Evolutionary conservation across 1,139 yeast species (phyloP).

Genomic region (Wickerhamomyces sp.): DNA sequence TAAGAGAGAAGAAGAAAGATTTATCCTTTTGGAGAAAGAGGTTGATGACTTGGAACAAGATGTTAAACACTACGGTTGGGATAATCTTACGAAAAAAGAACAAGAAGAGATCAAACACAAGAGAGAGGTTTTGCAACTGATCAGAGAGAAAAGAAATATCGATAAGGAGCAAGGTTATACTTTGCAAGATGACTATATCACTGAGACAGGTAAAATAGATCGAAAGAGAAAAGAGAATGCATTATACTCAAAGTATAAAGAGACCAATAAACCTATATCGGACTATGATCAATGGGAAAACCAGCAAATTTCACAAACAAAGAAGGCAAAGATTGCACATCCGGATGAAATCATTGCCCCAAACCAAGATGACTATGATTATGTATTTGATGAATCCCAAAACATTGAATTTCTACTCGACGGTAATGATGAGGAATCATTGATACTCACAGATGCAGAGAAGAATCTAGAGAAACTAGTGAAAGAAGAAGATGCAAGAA

Average conservation of each 20-base stretch:
- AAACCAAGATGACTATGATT: constrained; percentile 59
- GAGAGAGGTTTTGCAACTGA: constrained; percentile 38
- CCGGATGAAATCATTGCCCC: constrained; percentile 44
- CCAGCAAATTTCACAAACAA: constrained; percentile 53
- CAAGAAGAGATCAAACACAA: constrained; percentile 46
- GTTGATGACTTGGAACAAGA: constrained; percentile 44
- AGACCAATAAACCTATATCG: constrained; percentile 20
- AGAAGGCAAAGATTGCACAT: constrained; percentile 26
- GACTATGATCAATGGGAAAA: constrained; percentile 59
- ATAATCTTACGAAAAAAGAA: constrained; percentile 42
- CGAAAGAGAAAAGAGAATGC: constrained; percentile 41
- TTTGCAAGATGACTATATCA: constrained; percentile 54
- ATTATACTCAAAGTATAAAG: constrained; percentile 25
- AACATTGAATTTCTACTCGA: constrained; percentile 61
- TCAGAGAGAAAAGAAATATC: constrained; percentile 36
- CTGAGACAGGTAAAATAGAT: constrained; percentile 49
- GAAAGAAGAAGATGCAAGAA: constrained; percentile 37
- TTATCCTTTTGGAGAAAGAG: constrained; percentile 41
- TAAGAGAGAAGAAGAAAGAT: constrained; percentile 42
- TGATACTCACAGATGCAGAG: constrained; percentile 26
- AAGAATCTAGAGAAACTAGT: constrained; percentile 29
- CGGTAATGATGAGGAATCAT: constrained; percentile 32
- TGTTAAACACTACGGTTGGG: constrained; percentile 44
- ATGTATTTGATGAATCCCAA: constrained; percentile 78
- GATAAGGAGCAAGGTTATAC: constrained; percentile 36